A percentile compares a stretch with the other conserved stretches of the same genome.
Evolutionary conservation across 2,329 filamentous ascomycete species (phyloP).

Genomic region (Aspergillus viridinutans): DNA sequence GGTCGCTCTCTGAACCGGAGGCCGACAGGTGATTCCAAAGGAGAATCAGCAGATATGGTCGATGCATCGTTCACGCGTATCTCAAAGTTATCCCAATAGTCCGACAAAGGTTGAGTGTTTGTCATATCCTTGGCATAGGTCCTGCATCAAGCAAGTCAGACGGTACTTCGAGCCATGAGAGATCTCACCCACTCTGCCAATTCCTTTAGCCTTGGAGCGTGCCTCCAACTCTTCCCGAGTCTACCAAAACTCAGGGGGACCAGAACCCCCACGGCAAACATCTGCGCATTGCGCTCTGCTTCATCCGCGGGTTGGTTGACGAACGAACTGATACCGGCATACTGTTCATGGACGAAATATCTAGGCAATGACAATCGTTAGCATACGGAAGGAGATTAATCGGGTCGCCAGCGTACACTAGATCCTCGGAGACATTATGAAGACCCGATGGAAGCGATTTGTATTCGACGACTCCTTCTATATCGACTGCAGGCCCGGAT

Average conservation of each 20-base stretch:
- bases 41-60: slow-evolving; percentile 41
- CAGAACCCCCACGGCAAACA: slow-evolving; percentile 86
- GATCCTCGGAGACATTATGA: slow-evolving; percentile 80
- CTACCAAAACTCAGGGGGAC: slow-evolving; percentile 82
- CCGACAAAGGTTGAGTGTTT: slow-evolving; percentile 61
- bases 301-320: slow-evolving; percentile 76
- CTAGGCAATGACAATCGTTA: slow-evolving; percentile 42
- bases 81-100: slow-evolving; percentile 66
- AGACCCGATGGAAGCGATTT: slow-evolving; percentile 92
- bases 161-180: neutral
- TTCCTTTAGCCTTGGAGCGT: slow-evolving; percentile 70
- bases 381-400: neutral
- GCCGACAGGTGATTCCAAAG: slow-evolving; percentile 50
- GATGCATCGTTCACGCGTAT: slow-evolving; percentile 36
- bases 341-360: slow-evolving; percentile 83
- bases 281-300: slow-evolving; percentile 77
- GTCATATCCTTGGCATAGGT: slow-evolving; percentile 61
- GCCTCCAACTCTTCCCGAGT: slow-evolving; percentile 82
- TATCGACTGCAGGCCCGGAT: slow-evolving; percentile 42
- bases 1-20: slow-evolving; percentile 46
- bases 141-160: slow-evolving; percentile 25
- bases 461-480: slow-evolving; percentile 90
- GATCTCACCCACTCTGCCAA: slow-evolving; percentile 60
- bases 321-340: slow-evolving; percentile 89
- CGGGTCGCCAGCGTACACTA: slow-evolving; percentile 49